Conservation (phyloP, 306 rosid genomes). For the Oemleria cerasiformis region DNA sequence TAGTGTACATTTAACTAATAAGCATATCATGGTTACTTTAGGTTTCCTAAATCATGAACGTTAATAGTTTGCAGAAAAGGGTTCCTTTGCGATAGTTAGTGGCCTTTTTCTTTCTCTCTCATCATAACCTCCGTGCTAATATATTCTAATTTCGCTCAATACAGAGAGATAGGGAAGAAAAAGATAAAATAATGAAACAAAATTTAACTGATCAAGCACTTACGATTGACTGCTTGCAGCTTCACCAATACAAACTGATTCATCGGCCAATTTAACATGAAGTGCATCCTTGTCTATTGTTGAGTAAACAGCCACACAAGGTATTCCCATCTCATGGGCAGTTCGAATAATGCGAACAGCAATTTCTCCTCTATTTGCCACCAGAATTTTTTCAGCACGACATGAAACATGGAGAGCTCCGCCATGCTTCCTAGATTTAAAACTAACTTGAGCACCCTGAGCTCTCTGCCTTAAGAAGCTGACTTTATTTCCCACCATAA, state of each 20-base stretch:
- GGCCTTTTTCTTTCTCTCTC: background rate
- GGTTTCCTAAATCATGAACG: background rate
- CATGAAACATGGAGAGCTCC: constrained; percentile 54
- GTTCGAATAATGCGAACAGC: constrained; percentile 95
- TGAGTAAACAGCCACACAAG: constrained; percentile 98
- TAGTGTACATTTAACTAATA: background rate
- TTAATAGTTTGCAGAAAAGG: background rate
- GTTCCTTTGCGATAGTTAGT: background rate
- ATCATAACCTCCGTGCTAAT: background rate
- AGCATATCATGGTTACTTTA: background rate
- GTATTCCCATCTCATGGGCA: constrained; percentile 95
- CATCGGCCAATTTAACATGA: constrained; percentile 96
- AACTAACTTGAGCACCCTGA: constrained; percentile 28
- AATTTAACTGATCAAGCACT: constrained; percentile 15
- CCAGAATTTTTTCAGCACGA: constrained; percentile 63
- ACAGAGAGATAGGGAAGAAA: background rate
- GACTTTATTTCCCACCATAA: constrained; percentile 51
- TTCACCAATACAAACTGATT: constrained; percentile 94
- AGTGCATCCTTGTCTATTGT: constrained; percentile 94
- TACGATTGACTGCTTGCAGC: constrained; percentile 92
- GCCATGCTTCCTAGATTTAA: constrained; percentile 32
- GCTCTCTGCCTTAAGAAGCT: constrained; percentile 51
- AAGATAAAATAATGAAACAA: background rate
- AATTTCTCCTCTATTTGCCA: constrained; percentile 94
- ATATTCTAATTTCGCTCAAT: background rate